These are phyloP conservation scores for Epichloe brachyelytri DNA, from an alignment of 2,329 filamentous ascomycete species.

Conservation along the genomic window DNA sequence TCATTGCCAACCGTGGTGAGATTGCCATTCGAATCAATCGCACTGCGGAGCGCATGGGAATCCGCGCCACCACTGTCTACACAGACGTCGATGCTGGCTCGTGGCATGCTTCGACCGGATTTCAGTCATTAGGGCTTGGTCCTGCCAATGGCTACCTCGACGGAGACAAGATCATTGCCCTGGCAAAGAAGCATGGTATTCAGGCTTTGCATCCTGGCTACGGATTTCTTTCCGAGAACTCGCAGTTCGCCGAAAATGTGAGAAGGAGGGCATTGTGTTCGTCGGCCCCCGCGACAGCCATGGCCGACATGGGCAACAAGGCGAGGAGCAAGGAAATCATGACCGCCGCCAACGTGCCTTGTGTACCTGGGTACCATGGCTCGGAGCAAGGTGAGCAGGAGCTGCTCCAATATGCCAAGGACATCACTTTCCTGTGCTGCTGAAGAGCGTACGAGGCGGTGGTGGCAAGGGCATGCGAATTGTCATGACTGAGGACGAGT, in stretches of 20 bases:
- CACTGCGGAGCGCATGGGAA: slow-evolving; percentile 78
- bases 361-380: slow-evolving; percentile 93
- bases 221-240: slow-evolving; percentile 90
- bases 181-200: slow-evolving; percentile 77
- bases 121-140: slow-evolving; percentile 73
- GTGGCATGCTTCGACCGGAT: slow-evolving; percentile 78
- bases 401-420: slow-evolving; percentile 55
- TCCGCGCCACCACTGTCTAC: slow-evolving; percentile 87
- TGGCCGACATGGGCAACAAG: slow-evolving; percentile 87
- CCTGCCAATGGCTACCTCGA: slow-evolving; percentile 81
- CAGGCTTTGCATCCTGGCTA: slow-evolving; percentile 93
- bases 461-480: slow-evolving; percentile 80
- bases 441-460: slow-evolving; percentile 71
- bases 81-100: slow-evolving; percentile 80
- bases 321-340: slow-evolving; percentile 92
- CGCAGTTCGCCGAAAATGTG: slow-evolving; percentile 77
- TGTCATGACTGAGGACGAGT: slow-evolving; percentile 55
- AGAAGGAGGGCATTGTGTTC: slow-evolving; percentile 82
- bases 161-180: slow-evolving; percentile 77
- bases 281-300: slow-evolving; percentile 80
- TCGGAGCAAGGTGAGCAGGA: slow-evolving; percentile 57
- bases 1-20: slow-evolving; percentile 95
- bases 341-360: slow-evolving; percentile 86
- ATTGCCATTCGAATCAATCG: slow-evolving; percentile 87
- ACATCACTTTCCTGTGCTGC: slow-evolving; percentile 55